Evolutionary conservation across 2,329 filamentous ascomycete species (phyloP), one percentile per base, ranked within the genome.

Genomic region (Trichoderma sp.): DNA sequence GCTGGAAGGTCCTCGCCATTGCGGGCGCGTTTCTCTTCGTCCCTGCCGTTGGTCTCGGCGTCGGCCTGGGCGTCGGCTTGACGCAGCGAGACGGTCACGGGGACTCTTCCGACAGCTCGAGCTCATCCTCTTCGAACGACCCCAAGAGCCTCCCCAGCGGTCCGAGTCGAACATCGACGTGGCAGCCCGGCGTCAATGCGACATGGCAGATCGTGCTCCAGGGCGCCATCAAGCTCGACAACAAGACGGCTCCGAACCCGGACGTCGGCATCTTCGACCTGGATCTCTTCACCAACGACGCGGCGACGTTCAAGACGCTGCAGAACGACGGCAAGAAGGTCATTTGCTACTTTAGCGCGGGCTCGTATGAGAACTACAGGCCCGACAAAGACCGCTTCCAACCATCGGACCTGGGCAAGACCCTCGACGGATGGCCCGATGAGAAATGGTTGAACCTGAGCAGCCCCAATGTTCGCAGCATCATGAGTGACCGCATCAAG

Each of bases 291-390:
- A 88, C 90, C 76, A 88, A 81, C 72, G 64, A 74, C 30, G 71
- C 68, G 2, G 63, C 71, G 16, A 77, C 77, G 2, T 76, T 91
- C 69, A 82, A 87, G 70, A 80, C 89, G 14, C 88, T 90, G 76
- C 81, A 84, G 68, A 86, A 85, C 61, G 77, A 80, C 6, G 85
- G 84, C 10, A 86, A 86, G 74, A 88, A 86, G 70, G 86, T 92
- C 66, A 89, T 93, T 69, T 93, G 91, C 81, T 93, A 93, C 79
- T 93, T 93, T 80, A 90, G 87, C 63, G 90, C 89, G 0, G 91
- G 91, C 1, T 89, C 87, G 8, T 91, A 85, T 73, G 91, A 93
- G 77, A 76, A 87, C 63, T 87, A 84, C 80, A 84, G 90, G 3
- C 78, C 83, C 0, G 91, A 93, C 75, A 82, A 83, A 21, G 75